phyloP scores from a whole-genome alignment of 768 basidiomycete species.

The Collybia sordida region DNA sequence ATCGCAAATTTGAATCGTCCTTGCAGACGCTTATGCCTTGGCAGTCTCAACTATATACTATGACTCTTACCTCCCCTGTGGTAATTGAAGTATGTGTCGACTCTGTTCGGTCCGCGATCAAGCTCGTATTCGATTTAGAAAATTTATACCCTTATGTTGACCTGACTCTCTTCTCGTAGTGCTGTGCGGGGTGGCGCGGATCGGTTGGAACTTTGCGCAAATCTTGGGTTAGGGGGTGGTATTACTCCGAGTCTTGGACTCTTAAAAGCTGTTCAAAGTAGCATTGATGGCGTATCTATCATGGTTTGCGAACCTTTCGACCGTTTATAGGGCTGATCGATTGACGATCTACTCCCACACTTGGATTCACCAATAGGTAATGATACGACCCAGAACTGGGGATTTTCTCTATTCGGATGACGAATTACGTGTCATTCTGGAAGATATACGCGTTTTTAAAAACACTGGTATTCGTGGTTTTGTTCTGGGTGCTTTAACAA shows the following conservation, averaged over 20 bases:
- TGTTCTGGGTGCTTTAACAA: conserved; percentile 62
- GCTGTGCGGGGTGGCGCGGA: conserved; percentile 72
- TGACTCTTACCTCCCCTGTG: conserved; percentile 18
- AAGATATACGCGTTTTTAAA: conserved; percentile 68
- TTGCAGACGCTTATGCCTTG: conserved; percentile 18
- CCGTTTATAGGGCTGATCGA: background rate
- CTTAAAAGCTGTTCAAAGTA: conserved; percentile 53
- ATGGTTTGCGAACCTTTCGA: conserved; percentile 50
- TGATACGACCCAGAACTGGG: conserved; percentile 79
- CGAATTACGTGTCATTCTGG: conserved; percentile 73
- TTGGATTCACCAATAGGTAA: conserved; percentile 44
- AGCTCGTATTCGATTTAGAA: conserved; percentile 39
- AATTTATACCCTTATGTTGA: conserved; percentile 6
- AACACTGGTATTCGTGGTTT: conserved; percentile 58
- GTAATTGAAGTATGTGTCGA: conserved; percentile 73
- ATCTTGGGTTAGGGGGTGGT: conserved; percentile 73
- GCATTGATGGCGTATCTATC: conserved; percentile 50
- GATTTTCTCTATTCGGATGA: conserved; percentile 72
- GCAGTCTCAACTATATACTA: conserved; percentile 1
- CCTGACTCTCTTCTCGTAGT: conserved; percentile 33
- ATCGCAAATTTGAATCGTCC: no score
- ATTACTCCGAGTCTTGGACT: conserved; percentile 82
- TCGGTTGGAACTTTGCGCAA: conserved; percentile 75
- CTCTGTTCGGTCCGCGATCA: conserved; percentile 68
- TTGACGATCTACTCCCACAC: conserved; percentile 8